Conservation (phyloP, 148 eudicot species). For the Rhododendron simsii region DNA sequence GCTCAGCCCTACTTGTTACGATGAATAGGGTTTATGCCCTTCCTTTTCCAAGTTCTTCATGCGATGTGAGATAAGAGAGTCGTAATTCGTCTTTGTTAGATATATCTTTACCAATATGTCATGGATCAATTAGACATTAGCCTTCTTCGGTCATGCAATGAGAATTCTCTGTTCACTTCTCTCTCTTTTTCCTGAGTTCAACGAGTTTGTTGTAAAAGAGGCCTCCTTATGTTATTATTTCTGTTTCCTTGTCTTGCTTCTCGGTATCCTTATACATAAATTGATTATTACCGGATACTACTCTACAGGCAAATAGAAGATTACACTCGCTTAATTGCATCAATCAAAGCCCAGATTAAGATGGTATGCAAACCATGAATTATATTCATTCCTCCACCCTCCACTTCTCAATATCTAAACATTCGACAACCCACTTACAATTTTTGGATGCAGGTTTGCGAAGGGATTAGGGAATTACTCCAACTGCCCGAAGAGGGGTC, state of each 20-base stretch:
- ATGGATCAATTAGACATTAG: background rate
- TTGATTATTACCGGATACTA: background rate
- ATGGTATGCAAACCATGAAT: conserved; percentile 46
- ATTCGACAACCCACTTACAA: no score
- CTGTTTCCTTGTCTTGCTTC: background rate
- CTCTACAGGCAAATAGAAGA: conserved; percentile 79
- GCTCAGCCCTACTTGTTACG: background rate
- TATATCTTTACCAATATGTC: background rate
- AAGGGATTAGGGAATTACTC: conserved; percentile 75
- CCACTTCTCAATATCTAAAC: background rate
- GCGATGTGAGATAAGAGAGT: background rate
- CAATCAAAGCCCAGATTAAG: conserved; percentile 82
- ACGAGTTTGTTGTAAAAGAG: background rate
- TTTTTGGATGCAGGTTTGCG: conserved; percentile 54
- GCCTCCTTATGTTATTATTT: background rate
- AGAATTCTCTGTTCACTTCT: background rate
- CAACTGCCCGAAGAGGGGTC: conserved; percentile 34
- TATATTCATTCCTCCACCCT: background rate
- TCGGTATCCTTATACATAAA: background rate
- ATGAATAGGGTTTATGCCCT: background rate
- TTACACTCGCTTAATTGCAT: conserved; percentile 57
- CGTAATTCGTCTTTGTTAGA: background rate
- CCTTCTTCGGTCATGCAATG: background rate
- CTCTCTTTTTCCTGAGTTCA: background rate
- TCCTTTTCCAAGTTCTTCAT: background rate